Base-by-base conservation (phyloP, 495 filamentous ascomycete species). In the Hypoxylon trugodes region DNA sequence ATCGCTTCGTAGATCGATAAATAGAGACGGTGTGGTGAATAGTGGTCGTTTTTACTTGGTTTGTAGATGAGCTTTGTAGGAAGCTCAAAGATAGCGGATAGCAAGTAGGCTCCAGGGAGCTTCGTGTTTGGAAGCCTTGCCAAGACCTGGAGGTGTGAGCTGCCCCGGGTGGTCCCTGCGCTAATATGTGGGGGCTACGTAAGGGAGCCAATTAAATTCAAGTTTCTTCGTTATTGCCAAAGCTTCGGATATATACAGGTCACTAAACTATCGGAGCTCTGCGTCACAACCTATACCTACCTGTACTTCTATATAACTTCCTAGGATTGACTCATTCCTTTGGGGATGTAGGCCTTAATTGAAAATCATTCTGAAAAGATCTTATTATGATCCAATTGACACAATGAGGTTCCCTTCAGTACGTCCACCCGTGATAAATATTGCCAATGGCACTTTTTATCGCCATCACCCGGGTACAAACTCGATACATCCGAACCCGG, bases 361-460 rank as follows among this genome's bases (percentile, higher is more conserved):
- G 19, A 8, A 35, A 4, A 46, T 24, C n/a, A 24, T 25, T 32
- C 1, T 16, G 5, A n/a, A 33, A 10, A 51, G 18, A 8, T 13
- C 36, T 10, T 54, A 18, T 21, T 1, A 45, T 48, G 38, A n/a
- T 53, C 43, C 61, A 73, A 60, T 71, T 60, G 57, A 63, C 28
- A 65, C 54, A 48, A 80, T 81, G 77, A 65, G 69, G 2, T 35
- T 73, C 8, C 55, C 70, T 10, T 59, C 69, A 12, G 38, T 50
- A 28, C 73, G 70, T 30, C 69, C 77, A 19, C 89, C 90, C 6
- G 79, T 96, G 40, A 86, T 96, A 47, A 79, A 77, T 57, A 93
- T 96, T 68, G 54, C 82, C 61, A 83, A 91, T 75, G 91, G 80
- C 59, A 91, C 89, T 2, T 96, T 96, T 71, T 94, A 95, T 75